Evolutionary conservation across 495 filamentous ascomycete species (phyloP).

Genomic region (Delitschia confertaspora): DNA sequence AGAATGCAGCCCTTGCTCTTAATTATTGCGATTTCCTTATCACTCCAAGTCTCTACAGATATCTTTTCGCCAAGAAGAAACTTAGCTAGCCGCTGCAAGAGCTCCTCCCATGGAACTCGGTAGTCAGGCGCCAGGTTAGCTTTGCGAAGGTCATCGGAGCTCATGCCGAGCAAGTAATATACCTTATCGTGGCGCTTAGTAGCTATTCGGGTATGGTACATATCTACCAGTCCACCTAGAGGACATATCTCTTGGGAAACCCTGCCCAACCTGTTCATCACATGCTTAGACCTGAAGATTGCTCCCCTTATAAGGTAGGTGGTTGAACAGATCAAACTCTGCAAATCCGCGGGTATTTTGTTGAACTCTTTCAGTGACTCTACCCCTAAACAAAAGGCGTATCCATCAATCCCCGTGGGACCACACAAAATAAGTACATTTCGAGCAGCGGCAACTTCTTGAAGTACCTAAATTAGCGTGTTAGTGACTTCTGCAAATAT

Average conservation of each 20-base stretch:
- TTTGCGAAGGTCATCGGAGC: constrained; percentile 21
- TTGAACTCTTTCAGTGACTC: constrained; percentile 9
- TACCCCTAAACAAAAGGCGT: constrained; percentile 10
- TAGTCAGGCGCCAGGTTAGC: constrained; percentile 24
- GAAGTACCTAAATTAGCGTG: constrained; percentile 27
- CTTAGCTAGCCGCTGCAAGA: constrained; percentile 18
- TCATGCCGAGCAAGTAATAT: constrained; percentile 36
- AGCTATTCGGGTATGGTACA: constrained; percentile 33
- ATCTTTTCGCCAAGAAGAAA: constrained; percentile 19
- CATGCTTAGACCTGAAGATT: constrained; percentile 26
- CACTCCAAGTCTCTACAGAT: constrained; percentile 21
- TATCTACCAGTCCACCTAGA: constrained; percentile 32
- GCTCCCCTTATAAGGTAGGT: constrained; percentile 29
- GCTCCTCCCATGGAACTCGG: constrained; percentile 17
- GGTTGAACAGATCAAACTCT: constrained; percentile 18
- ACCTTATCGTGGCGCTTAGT: constrained; percentile 32
- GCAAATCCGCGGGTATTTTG: constrained; percentile 3
- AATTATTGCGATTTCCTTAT: constrained; percentile 22
- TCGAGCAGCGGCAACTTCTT: constrained; percentile 33
- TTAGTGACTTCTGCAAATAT: background rate
- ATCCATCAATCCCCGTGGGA: constrained; percentile 25
- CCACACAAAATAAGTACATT: constrained; percentile 30
- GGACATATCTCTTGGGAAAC: constrained; percentile 16
- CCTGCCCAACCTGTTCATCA: constrained; percentile 6
- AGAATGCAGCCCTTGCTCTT: constrained; percentile 21